A percentile compares a stretch with the other conserved stretches of the same genome.
Conservation (phyloP, 1,139 yeast species). For the Nakaseomyces delphensis region DNA sequence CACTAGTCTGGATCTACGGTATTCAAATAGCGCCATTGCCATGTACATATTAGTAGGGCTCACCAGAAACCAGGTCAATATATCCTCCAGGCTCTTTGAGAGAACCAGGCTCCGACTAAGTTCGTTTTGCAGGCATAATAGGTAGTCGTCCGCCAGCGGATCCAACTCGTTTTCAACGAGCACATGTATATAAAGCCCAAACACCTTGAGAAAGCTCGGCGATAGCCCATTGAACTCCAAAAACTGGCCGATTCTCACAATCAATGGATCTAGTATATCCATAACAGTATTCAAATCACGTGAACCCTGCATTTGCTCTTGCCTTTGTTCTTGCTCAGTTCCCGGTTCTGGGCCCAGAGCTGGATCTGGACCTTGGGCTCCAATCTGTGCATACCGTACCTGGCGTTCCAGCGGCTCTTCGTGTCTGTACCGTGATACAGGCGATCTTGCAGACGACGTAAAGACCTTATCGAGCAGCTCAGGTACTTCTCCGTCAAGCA, state of each 20-base stretch:
- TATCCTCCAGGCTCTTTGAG: slow-evolving; percentile 9
- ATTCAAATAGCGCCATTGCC: slow-evolving; percentile 13
- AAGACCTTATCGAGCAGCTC: slow-evolving; percentile 2
- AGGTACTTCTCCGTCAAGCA: not conserved
- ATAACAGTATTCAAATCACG: not conserved
- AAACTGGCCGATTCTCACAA: slow-evolving; percentile 5
- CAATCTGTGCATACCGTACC: no score
- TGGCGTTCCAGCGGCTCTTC: no score
- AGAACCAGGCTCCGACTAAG: slow-evolving; percentile 12
- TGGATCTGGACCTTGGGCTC: no score
- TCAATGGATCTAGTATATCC: slow-evolving; percentile 2
- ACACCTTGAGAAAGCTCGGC: slow-evolving; percentile 12
- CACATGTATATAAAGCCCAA: slow-evolving; percentile 10
- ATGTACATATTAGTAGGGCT: slow-evolving; percentile 14
- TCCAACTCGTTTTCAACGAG: slow-evolving; percentile 11
- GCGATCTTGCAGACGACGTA: not conserved
- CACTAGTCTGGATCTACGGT: not conserved
- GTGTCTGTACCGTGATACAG: not conserved
- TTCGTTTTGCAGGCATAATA: slow-evolving; percentile 13
- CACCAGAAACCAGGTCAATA: slow-evolving; percentile 12
- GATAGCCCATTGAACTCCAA: slow-evolving; percentile 13
- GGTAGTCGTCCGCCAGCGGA: slow-evolving; percentile 12
- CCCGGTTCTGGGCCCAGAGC: no score
- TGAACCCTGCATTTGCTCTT: no score
- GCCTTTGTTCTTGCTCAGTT: no score